phyloP scores from a whole-genome alignment of 1,284 basidiomycete genomes.

The Marasmius fiardii region DNA sequence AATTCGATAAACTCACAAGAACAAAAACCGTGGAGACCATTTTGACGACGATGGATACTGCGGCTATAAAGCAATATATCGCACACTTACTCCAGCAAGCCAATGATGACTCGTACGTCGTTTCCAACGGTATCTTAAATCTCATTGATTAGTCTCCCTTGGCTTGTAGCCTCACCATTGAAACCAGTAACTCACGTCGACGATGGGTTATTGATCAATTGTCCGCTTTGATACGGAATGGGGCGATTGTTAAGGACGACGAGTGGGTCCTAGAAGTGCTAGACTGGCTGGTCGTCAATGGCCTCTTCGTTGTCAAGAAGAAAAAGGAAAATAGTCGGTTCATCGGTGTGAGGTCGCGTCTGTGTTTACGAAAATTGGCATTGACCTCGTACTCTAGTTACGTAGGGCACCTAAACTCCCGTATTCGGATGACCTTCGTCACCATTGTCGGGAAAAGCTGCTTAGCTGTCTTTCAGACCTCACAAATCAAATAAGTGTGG shows the following conservation, averaged over 20 bases:
- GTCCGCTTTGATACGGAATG: constrained; percentile 74
- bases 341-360: constrained; percentile 49
- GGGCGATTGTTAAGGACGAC: constrained; percentile 79
- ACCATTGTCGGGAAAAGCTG: constrained; percentile 66
- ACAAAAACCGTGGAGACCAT: constrained; percentile 93
- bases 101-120: constrained; percentile 38
- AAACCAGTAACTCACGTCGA: constrained; percentile 52
- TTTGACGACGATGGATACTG: constrained; percentile 69
- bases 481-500: constrained; percentile 49
- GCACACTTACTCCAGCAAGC: constrained; percentile 66
- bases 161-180: constrained; percentile 39
- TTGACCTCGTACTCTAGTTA: constrained; percentile 38
- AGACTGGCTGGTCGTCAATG: constrained; percentile 82
- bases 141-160: constrained; percentile 1
- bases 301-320: constrained; percentile 78
- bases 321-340: constrained; percentile 67
- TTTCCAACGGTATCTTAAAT: neutral
- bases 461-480: constrained; percentile 78
- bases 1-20: constrained; percentile 91
- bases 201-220: constrained; percentile 90
- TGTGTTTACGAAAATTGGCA: neutral
- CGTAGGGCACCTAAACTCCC: constrained; percentile 61
- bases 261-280: constrained; percentile 73
- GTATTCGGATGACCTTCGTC: constrained; percentile 70
- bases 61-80: constrained; percentile 81